Evolutionary conservation across 257 asterid genomes (phyloP).

Genomic region (Solanum chaucha): DNA sequence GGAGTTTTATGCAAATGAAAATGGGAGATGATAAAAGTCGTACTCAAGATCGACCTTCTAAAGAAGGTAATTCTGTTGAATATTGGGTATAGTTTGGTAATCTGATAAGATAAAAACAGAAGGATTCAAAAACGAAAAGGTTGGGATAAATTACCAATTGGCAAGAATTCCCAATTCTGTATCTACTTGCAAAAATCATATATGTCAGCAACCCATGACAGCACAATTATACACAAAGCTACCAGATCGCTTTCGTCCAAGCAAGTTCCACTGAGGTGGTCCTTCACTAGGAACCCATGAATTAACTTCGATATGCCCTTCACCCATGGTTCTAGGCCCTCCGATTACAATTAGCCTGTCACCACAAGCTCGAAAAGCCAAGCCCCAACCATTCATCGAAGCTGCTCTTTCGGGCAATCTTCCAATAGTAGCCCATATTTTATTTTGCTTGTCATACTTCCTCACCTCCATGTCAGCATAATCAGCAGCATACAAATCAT

Average conservation of each 20-base stretch:
- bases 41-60: slow-evolving; percentile 39
- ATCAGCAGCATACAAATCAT: slow-evolving; percentile 79
- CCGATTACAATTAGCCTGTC: slow-evolving; percentile 63
- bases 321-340: slow-evolving; percentile 53
- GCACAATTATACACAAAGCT: slow-evolving; percentile 98
- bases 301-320: slow-evolving; percentile 43
- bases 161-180: slow-evolving; percentile 34
- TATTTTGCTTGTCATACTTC: slow-evolving; percentile 44
- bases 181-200: slow-evolving; percentile 19
- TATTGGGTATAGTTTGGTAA: slow-evolving; percentile 49
- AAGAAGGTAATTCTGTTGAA: slow-evolving; percentile 33
- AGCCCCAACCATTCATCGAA: slow-evolving; percentile 69
- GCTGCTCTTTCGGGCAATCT: slow-evolving; percentile 70
- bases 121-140: slow-evolving; percentile 10
- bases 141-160: slow-evolving; percentile 53
- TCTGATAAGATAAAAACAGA: slow-evolving; percentile 17
- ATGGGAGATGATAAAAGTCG: slow-evolving; percentile 14
- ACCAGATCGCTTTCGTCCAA: slow-evolving; percentile 65
- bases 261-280: slow-evolving; percentile 49
- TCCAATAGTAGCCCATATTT: slow-evolving; percentile 50
- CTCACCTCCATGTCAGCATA: slow-evolving; percentile 73
- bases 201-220: slow-evolving; percentile 94
- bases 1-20: slow-evolving; percentile 34
- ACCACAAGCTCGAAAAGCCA: slow-evolving; percentile 50
- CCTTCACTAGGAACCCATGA: slow-evolving; percentile 46